These are phyloP conservation scores for Fusarium chlamydosporum DNA, from an alignment of 2,329 filamentous ascomycete genomes.

Conservation along the genomic window DNA sequence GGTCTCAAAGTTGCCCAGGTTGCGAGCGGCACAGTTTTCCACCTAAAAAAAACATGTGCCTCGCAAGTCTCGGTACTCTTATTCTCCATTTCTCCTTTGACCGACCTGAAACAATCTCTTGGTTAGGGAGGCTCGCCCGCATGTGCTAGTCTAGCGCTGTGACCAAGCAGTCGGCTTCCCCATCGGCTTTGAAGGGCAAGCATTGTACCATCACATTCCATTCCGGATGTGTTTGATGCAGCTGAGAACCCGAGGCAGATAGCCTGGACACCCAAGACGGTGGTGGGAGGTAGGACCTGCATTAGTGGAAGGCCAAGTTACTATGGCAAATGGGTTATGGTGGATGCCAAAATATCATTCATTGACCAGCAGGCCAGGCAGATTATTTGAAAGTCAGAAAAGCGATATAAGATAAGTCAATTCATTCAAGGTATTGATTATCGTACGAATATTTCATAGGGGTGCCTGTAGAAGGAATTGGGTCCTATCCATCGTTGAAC, in stretches of 20 bases:
- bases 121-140: conserved; percentile 37
- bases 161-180: conserved; percentile 13
- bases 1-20: conserved; percentile 11
- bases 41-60: conserved; percentile 23
- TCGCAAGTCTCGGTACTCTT: conserved; percentile 24
- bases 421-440: background rate
- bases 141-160: conserved; percentile 44
- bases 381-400: background rate
- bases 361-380: background rate
- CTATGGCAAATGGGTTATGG: conserved; percentile 22
- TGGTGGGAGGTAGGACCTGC: conserved; percentile 50
- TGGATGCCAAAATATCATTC: background rate
- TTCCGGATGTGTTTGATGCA: conserved; percentile 38
- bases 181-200: conserved; percentile 35
- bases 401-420: background rate
- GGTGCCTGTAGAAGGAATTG: background rate
- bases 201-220: conserved; percentile 1
- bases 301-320: conserved; percentile 47
- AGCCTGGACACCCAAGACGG: conserved; percentile 42
- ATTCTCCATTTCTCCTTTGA: conserved; percentile 31
- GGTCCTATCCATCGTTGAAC: background rate
- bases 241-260: conserved; percentile 36
- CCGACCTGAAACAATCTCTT: conserved; percentile 50
- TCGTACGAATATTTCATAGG: too few species aligned
- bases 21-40: conserved; percentile 28